Evolutionary conservation across 192 early-diverging fungal species (phyloP), one percentile per base, ranked within the genome.

Genomic region (Coemansia sp.): DNA sequence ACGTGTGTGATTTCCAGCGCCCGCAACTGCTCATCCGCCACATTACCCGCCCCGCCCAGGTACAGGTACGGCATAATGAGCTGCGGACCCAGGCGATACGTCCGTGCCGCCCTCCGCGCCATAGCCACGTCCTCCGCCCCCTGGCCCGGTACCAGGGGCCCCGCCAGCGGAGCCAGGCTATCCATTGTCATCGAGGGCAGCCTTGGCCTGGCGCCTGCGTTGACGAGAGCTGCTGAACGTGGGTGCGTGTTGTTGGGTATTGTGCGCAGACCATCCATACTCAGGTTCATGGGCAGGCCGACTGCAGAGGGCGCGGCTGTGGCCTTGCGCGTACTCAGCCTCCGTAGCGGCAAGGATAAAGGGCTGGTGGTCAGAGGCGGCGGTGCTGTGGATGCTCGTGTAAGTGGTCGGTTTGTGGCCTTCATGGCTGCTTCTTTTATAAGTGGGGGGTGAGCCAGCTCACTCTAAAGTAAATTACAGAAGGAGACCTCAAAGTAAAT

Each of bases 21-120:
- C 26, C 12, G 39, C 35, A 76, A 61, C 69, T 68, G 69, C 57
- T 6, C 47, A 63, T 18, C 43, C 0, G 23, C 47, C 12, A 62
- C 70, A 58, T 73, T 72, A n/a, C 41, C 42, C 28, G 65, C 70
- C 13, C 79, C 70, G 20, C 79, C 73, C 57, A 80, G 48, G 38
- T 65, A 80, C 63, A 80, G 66, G 16, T 66, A 75, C 59, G 72
- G 72, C 77, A 80, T 80, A 21, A 80, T 80, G 14, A 62, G 65
- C 61, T 70, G 72, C 14, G 77, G 77, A 6, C 77, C 77, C 48
- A 53, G 48, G 14, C 63, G 38, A 52, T 80, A 80, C 16, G 59
- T 70, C 25, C 65, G 68, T 3, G 69, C 79, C 2, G 73, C 79
- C 3, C 74, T 59, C 26, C 70, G 66, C 23, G 68, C 68, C 36